A percentile compares a stretch with the other conserved stretches of the same genome.
These are phyloP conservation scores for Stagonosporopsis vannaccii DNA, from an alignment of 2,329 filamentous ascomycete genomes.

Conservation along the genomic window DNA sequence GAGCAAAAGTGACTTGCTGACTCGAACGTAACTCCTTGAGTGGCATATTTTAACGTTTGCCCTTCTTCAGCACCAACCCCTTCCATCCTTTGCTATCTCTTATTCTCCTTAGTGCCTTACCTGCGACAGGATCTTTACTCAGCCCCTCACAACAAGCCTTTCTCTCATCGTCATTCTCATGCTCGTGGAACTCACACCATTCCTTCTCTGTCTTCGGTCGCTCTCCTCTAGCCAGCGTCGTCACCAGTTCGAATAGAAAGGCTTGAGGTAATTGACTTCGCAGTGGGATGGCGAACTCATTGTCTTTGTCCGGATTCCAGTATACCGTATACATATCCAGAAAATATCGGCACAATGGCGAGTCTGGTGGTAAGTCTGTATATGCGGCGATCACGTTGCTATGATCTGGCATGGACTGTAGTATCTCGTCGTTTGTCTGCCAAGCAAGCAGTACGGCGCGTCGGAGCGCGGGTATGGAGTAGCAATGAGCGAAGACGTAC, in stretches of 20 bases:
- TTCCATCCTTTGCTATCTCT: constrained; percentile 48
- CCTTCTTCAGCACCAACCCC: constrained; percentile 47
- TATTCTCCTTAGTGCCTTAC: constrained; percentile 43
- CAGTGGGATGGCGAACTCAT: constrained; percentile 39
- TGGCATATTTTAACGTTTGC: constrained; percentile 33
- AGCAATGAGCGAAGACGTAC: constrained; percentile 44
- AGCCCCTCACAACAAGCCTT: constrained; percentile 44
- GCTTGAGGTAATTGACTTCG: constrained; percentile 45
- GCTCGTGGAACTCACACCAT: constrained; percentile 49
- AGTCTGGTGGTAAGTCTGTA: constrained; percentile 38
- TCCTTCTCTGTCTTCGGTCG: constrained; percentile 46
- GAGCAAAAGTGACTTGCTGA: not conserved
- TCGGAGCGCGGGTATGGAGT: constrained; percentile 43
- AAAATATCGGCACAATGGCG: constrained; percentile 45
- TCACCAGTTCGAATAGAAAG: constrained; percentile 45
- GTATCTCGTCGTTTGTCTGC: constrained; percentile 47
- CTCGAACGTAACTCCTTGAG: not conserved
- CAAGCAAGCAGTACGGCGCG: constrained; percentile 44
- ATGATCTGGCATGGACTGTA: constrained; percentile 48
- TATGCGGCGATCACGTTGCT: constrained; percentile 48
- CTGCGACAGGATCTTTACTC: constrained; percentile 38
- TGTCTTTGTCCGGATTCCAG: constrained; percentile 46
- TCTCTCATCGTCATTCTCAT: constrained; percentile 43
- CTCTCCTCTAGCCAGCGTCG: constrained; percentile 42
- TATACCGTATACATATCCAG: constrained; percentile 48